Evolutionary conservation across 202 grass and related monocot genomes (phyloP), one percentile per base, ranked within the genome.

Genomic region (Elaeis oleifera): DNA sequence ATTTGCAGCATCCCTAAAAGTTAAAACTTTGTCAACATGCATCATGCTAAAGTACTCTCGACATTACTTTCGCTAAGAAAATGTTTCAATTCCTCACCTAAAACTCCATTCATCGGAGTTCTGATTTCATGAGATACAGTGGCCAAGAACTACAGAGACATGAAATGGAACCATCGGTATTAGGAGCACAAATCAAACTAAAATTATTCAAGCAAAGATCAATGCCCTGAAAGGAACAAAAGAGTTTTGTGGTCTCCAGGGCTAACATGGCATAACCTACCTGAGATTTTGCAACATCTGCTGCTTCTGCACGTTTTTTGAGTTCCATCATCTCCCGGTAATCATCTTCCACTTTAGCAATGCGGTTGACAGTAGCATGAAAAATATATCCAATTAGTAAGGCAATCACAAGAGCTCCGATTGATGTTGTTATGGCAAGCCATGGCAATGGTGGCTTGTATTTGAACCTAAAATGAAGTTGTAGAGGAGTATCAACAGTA

Each of bases 61-160:
- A 44, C 36, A 3, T 44, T 44, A 44, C 8, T 2, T 13, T 44
- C 1, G 36, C 36, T 13, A 44, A 13, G 9, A 44, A 44, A 44
- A 44, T 44, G 9, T 44, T 13, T 44, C 1, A 13, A 44, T 29
- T 59, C 68, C 65, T 82, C 53, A 99, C 94, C 94, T 86, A 99
- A 65, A 78, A 99, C 94, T 68, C 94, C 94, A 74, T 99, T 99
- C 94, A 99, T 99, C 6, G 94, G 94, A 67, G 94, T 99, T 80
- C 94, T 86, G 54, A 99, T 99, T 89, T 99, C 94, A 49, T 99
- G 94, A 68, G 94, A 99, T 80, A 99, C 94, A n/a, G 94, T 99
- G 54, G 94, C 94, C 80, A 99, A 76, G 80, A 99, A 99, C 94
- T 99, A 81, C 65, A 84, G 17, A 53, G 11, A 58, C 53, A 59